These are phyloP conservation scores for Aspergillus cavernicola DNA, from an alignment of 495 filamentous ascomycete genomes.

Conservation along the genomic window DNA sequence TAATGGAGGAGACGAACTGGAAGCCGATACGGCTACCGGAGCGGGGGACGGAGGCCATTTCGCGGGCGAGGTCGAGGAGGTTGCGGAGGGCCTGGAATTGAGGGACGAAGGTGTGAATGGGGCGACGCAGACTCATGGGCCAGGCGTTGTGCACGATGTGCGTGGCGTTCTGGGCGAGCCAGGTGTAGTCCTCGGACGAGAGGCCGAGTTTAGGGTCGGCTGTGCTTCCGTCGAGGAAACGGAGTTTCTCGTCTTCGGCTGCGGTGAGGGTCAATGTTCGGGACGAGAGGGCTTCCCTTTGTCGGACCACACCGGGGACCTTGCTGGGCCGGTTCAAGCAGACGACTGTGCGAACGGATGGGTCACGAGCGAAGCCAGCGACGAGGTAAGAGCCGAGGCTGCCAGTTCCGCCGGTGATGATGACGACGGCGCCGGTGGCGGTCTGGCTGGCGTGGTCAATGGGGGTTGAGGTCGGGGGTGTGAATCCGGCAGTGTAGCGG, in stretches of 20 bases:
- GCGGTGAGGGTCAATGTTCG: constrained; percentile 31
- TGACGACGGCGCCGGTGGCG: constrained; percentile 16
- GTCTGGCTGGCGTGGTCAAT: not conserved
- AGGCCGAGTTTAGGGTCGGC: constrained; percentile 46
- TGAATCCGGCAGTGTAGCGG: not conserved
- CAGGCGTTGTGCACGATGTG: constrained; percentile 56
- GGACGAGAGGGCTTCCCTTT: constrained; percentile 32
- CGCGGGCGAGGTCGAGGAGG: constrained; percentile 42
- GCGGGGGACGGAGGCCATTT: constrained; percentile 10
- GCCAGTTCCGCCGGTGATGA: constrained; percentile 52
- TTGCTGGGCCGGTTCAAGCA: constrained; percentile 39
- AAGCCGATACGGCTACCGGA: constrained; percentile 26
- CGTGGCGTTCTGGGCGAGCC: constrained; percentile 39
- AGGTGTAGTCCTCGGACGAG: constrained; percentile 27
- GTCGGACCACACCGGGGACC: constrained; percentile 7
- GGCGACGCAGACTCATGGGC: constrained; percentile 49
- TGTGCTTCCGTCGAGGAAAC: constrained; percentile 33
- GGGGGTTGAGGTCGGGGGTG: not conserved
- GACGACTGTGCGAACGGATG: constrained; percentile 32
- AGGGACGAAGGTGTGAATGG: constrained; percentile 40
- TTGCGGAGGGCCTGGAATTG: constrained; percentile 48
- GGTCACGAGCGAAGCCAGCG: constrained; percentile 26
- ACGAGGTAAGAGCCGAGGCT: constrained; percentile 48
- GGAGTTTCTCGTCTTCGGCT: constrained; percentile 24
- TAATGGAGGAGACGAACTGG: constrained; percentile 51